These are phyloP conservation scores for Eutypella sp. DNA, from an alignment of 2,329 filamentous ascomycete species.

Conservation along the genomic window DNA sequence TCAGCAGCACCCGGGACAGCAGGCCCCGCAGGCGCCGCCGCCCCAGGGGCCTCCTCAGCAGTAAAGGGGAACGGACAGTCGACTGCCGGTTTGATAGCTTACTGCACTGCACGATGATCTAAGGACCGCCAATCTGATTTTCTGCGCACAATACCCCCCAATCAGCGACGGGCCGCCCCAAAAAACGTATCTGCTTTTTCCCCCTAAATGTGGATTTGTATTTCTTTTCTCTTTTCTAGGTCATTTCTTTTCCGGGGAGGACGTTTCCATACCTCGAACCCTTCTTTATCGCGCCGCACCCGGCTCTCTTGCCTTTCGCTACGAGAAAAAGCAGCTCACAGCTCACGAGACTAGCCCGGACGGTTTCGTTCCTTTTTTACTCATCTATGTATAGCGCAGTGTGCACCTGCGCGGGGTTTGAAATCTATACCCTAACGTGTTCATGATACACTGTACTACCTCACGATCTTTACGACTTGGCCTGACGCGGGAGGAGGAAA, in stretches of 20 bases:
- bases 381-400: too few relatives aligned
- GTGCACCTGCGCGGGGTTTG: too few relatives aligned
- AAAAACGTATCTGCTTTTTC: background rate
- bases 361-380: too few relatives aligned
- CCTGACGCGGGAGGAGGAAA: background rate
- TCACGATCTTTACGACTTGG: background rate
- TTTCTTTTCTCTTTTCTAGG: background rate
- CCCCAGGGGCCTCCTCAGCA: conserved; percentile 38
- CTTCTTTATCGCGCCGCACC: too few relatives aligned
- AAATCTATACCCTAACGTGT: background rate
- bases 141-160: background rate
- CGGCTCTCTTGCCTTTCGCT: too few relatives aligned
- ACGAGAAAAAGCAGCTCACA: too few relatives aligned
- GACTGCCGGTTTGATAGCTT: too few relatives aligned
- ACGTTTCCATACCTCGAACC: too few relatives aligned
- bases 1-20: conserved; percentile 33
- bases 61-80: too few relatives aligned
- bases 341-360: background rate
- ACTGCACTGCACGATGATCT: background rate
- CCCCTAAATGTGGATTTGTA: background rate
- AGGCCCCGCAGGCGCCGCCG: conserved; percentile 31
- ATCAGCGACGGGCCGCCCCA: background rate
- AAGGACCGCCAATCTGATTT: conserved; percentile 1
- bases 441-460: background rate
- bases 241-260: too few relatives aligned